A percentile compares a stretch with the other conserved stretches of the same genome.
phyloP scores from a whole-genome alignment of 257 asterid species.

The Verbena officinalis region DNA sequence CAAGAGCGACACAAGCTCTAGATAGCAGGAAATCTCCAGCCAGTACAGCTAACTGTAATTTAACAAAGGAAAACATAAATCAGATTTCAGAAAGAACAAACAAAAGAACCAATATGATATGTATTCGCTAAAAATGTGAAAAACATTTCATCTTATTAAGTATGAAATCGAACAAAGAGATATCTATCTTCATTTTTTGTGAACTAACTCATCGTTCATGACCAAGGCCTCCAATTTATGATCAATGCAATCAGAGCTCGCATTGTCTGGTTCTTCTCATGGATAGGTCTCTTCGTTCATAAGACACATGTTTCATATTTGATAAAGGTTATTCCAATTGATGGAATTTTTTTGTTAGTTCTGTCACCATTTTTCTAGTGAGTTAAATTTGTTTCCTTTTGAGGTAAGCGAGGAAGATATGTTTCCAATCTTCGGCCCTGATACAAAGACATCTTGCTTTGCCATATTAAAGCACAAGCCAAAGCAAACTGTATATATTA shows the following conservation, averaged over 20 bases:
- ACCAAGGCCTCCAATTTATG: neutral
- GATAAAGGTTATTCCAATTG: neutral
- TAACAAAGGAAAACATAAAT: constrained; percentile 23
- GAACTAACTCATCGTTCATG: neutral
- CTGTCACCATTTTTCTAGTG: neutral
- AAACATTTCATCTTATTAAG: neutral
- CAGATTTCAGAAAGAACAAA: constrained; percentile 18
- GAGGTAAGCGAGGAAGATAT: neutral
- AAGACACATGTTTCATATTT: too few species aligned
- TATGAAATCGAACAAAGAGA: neutral
- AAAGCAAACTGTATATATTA: neutral
- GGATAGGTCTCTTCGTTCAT: neutral
- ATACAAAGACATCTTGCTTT: neutral
- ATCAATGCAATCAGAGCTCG: neutral
- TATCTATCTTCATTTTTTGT: neutral
- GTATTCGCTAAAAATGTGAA: too few species aligned
- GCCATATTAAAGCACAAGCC: neutral
- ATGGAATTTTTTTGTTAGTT: neutral
- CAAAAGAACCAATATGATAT: neutral
- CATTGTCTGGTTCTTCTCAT: too few species aligned
- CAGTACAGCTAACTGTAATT: constrained; percentile 83
- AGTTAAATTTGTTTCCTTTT: neutral
- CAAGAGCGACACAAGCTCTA: constrained; percentile 95
- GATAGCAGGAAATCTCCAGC: constrained; percentile 96
- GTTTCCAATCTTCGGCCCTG: neutral